Base-by-base conservation (phyloP, 2,329 filamentous ascomycete genomes). In the Stachybotrys chartarum region DNA sequence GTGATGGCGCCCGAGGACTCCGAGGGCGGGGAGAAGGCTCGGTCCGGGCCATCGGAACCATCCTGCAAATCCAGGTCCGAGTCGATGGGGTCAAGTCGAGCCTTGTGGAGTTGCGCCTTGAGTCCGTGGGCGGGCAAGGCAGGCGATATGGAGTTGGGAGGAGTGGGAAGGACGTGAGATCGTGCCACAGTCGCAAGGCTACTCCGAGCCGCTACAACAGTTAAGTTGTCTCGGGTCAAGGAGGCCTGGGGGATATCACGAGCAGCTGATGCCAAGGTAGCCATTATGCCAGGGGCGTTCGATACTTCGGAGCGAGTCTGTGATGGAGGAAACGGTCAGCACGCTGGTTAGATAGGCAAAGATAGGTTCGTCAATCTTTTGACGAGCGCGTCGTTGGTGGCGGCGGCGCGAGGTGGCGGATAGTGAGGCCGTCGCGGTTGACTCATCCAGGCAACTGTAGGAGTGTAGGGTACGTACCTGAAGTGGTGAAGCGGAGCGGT, bases 141-240 rank as follows among this genome's bases (percentile, higher is more conserved):
- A 51, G 93, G 93, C 59, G 92, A 97, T 70, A 97, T 91, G 73
- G 92, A 97, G 78, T 93, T 95, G 58, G 93, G 93, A 68, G 93
- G 93, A 70, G 93, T 97, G 60, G 89, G 91, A 67, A 96, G 84
- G 71, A 83, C 78, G 64, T 81, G 78, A 76, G 75, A 72, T 74
- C 74, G 78, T 76, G 82, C 82, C 80, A 82, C 73, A 74, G 72
- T 75, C 72, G 68, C 78, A 79, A 81, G 75, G 71, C 83, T 80
- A 66, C 80, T 82, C 77, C 79, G 78, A 73, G 81, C 81, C 79
- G 82, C 83, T 85, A 86, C 83, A 85, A 75, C 83, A 86, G 82
- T 76, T 72, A 87, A 87, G 83, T 81, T 83, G 83, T 87, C 83
- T 85, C 82, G 82, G 78, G 72, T 73, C 71, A 70, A 70, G 75